Evolutionary conservation across 1,139 yeast species (phyloP), one percentile per base, ranked within the genome.

Genomic region (Pichia sp.): DNA sequence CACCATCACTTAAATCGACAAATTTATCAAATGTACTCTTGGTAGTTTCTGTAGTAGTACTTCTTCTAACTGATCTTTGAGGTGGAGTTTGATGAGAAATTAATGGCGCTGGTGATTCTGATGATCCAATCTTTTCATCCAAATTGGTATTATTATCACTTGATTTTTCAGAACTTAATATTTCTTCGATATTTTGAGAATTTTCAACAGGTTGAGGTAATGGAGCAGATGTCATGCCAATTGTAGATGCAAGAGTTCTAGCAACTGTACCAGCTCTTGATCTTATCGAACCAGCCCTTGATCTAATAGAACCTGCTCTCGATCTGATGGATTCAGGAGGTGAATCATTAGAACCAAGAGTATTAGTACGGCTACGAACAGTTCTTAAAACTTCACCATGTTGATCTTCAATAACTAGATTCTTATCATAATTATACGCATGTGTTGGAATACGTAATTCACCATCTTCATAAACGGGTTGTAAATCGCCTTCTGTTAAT

Each of bases 401-500:
- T 50, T 76, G 78, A 65, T 89, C 94, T 62, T 91, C 99, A 51
- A 91, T 72, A 46, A 91, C 77, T 38, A 90, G 65, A 37, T 75
- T 70, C 38, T 71, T 60, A 24, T 96, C 96, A 60, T 88, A 96
- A 51, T 79, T 81, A 63, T 79, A 91, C 0, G 89, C 93, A 24
- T 76, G 71, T 1, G 77, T 67, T 11, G 70, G 68, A 5, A 58
- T 41, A 31, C 64, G 54, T 17, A 60, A 22, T 15, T 57, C 58
- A 14, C 67, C 67, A 45, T 61, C 61, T n/a, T 51, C 48, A 21
- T 52, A 24, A 10, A 38, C 42, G 11, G 66, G 65, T 40, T 57
- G 45, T 14, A 62, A 43, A 32, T 54, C 60, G 10, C 45, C 48
- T 8, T 55, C 58, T 9, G 46, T 45, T 5, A 60, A 24, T 1